Percentiles rank a stretch among this genome's conserved stretches.
These are phyloP conservation scores for Endothia cerciana DNA, from an alignment of 2,329 filamentous ascomycete species.

Conservation along the genomic window DNA sequence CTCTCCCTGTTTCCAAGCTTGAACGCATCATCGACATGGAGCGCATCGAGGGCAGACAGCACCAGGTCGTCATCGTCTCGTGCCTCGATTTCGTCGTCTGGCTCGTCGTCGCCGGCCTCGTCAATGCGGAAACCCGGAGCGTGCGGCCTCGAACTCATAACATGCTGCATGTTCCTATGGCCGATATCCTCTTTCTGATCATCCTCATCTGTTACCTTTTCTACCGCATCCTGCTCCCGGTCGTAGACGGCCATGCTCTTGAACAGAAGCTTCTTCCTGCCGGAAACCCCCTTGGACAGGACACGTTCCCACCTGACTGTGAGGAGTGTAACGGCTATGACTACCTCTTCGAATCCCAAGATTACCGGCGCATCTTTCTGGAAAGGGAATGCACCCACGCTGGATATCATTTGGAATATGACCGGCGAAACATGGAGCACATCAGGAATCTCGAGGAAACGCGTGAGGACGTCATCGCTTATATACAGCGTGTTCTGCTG, in stretches of 20 bases:
- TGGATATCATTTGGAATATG: constrained; percentile 72
- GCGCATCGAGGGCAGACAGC: constrained; percentile 68
- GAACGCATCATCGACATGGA: constrained; percentile 67
- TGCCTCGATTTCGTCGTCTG: constrained; percentile 41
- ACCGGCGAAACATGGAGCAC: constrained; percentile 68
- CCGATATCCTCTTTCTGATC: constrained; percentile 29
- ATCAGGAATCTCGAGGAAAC: constrained; percentile 75
- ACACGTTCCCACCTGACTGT: constrained; percentile 71
- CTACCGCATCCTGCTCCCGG: constrained; percentile 43
- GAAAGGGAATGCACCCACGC: constrained; percentile 75
- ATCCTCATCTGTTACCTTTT: constrained; percentile 22
- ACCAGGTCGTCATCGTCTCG: constrained; percentile 63
- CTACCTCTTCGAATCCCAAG: constrained; percentile 69
- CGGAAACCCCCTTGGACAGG: constrained; percentile 59
- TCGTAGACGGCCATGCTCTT: constrained; percentile 74
- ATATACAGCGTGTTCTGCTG: constrained; percentile 66
- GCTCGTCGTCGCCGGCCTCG: constrained; percentile 44
- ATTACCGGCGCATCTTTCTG: constrained; percentile 71
- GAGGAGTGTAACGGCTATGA: constrained; percentile 74
- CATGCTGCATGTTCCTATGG: constrained; percentile 17
- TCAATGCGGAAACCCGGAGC: constrained; percentile 52
- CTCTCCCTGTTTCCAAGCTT: constrained; percentile 54
- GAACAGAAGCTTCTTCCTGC: constrained; percentile 69
- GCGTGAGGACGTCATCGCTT: constrained; percentile 70
- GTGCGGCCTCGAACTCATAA: constrained; percentile 27